phyloP scores from a whole-genome alignment of 2,329 filamentous ascomycete species.

The Xylariaceae sp. region DNA sequence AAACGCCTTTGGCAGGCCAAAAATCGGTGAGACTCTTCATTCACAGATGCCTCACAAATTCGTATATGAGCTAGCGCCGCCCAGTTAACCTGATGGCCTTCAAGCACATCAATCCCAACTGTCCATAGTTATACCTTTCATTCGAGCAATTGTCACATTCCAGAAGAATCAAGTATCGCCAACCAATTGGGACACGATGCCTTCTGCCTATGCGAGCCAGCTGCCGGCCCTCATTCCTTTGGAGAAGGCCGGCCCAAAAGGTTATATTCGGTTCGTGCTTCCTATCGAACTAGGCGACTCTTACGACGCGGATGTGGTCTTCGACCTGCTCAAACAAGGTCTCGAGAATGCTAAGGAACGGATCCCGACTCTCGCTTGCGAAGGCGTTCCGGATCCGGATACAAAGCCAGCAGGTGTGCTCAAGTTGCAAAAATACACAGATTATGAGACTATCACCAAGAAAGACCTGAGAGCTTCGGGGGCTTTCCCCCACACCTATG shows the following conservation, averaged over 20 bases:
- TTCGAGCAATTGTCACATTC: no score
- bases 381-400: conserved; percentile 31
- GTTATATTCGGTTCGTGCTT: conserved; percentile 35
- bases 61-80: no score
- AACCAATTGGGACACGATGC: conserved; percentile 14
- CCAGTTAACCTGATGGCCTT: no score
- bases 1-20: no score
- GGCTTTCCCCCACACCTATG: conserved; percentile 25
- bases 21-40: no score
- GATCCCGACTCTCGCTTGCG: conserved; percentile 31
- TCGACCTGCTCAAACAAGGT: conserved; percentile 27
- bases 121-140: no score
- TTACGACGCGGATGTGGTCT: conserved; percentile 30
- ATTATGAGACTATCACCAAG: conserved; percentile 24
- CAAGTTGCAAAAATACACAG: conserved; percentile 29
- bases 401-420: conserved; percentile 32
- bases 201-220: conserved; percentile 17
- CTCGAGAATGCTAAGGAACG: conserved; percentile 30
- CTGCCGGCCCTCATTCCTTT: conserved; percentile 26
- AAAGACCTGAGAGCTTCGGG: conserved; percentile 27
- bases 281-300: conserved; percentile 32
- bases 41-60: no score
- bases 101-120: no score
- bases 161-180: neutral
- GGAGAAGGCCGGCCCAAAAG: conserved; percentile 36